These are phyloP conservation scores for Hypomyces perniciosus DNA, from an alignment of 2,329 filamentous ascomycete genomes.

Conservation along the genomic window DNA sequence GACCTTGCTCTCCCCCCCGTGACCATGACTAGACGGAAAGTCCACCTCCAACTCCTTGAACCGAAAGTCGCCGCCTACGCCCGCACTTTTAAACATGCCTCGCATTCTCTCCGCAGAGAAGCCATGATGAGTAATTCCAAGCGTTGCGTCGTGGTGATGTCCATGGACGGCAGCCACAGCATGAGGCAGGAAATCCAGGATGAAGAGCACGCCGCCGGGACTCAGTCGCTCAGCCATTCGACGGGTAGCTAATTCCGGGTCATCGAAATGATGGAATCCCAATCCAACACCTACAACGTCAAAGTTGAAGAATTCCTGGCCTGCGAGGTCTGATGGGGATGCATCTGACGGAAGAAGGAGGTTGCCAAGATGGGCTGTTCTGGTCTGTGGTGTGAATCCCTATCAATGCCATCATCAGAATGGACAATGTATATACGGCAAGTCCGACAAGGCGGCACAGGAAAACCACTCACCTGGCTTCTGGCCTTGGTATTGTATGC, in stretches of 20 bases:
- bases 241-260: slow-evolving; percentile 54
- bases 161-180: slow-evolving; percentile 20
- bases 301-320: slow-evolving; percentile 60
- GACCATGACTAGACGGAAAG: slow-evolving; percentile 22
- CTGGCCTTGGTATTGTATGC: slow-evolving; percentile 58
- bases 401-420: slow-evolving; percentile 16
- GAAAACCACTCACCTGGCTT: slow-evolving; percentile 38
- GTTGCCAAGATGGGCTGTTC: slow-evolving; percentile 53
- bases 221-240: slow-evolving; percentile 56
- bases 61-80: slow-evolving; percentile 50
- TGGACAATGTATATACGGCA: neutral
- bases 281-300: slow-evolving; percentile 59
- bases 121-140: slow-evolving; percentile 58
- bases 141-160: slow-evolving; percentile 19
- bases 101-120: slow-evolving; percentile 57
- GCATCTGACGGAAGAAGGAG: slow-evolving; percentile 42
- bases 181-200: slow-evolving; percentile 62
- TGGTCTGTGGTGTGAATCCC: slow-evolving; percentile 46
- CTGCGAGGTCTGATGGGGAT: slow-evolving; percentile 50
- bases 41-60: slow-evolving; percentile 49
- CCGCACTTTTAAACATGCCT: slow-evolving; percentile 58
- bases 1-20: slow-evolving; percentile 23
- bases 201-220: slow-evolving; percentile 59
- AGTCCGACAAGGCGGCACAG: neutral
- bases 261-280: slow-evolving; percentile 62